These are phyloP conservation scores for Forsythia suspensa DNA, from an alignment of 257 asterid species.

Conservation along the genomic window DNA sequence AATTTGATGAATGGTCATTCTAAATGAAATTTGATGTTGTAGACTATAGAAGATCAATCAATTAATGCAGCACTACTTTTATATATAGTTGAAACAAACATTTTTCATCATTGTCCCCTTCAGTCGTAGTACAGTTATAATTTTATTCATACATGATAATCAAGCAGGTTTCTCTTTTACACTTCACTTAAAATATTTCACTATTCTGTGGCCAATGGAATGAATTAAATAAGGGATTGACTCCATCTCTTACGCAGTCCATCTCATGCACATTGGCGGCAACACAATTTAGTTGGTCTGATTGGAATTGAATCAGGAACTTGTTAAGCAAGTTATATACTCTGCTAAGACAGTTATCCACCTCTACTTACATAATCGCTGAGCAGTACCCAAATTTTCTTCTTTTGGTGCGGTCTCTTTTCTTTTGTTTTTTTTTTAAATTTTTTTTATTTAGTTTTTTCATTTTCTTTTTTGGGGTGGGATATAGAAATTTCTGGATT, in stretches of 20 bases:
- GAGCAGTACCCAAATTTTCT: neutral
- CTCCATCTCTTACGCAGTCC: neutral
- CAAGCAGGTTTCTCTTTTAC: neutral
- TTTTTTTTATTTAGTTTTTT: neutral
- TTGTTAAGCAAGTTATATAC: neutral
- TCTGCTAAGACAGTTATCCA: neutral
- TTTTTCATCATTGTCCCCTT: neutral
- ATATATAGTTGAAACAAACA: neutral
- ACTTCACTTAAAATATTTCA: neutral
- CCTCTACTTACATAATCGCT: neutral
- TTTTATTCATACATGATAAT: neutral
- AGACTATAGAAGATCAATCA: too few relatives aligned
- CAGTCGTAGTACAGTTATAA: neutral
- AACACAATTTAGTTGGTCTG: neutral
- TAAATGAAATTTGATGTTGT: neutral
- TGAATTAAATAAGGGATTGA: neutral
- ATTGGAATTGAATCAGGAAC: neutral
- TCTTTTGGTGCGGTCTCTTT: neutral
- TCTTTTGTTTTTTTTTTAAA: neutral
- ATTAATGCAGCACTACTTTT: neutral
- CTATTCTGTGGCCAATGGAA: neutral
- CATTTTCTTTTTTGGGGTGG: neutral
- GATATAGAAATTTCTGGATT: slow-evolving; percentile 14
- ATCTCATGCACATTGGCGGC: neutral
- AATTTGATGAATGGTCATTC: neutral